Evolutionary conservation across 306 rosid genomes (phyloP), one percentile per base, ranked within the genome.

Genomic region (Dalbergia cultrata): DNA sequence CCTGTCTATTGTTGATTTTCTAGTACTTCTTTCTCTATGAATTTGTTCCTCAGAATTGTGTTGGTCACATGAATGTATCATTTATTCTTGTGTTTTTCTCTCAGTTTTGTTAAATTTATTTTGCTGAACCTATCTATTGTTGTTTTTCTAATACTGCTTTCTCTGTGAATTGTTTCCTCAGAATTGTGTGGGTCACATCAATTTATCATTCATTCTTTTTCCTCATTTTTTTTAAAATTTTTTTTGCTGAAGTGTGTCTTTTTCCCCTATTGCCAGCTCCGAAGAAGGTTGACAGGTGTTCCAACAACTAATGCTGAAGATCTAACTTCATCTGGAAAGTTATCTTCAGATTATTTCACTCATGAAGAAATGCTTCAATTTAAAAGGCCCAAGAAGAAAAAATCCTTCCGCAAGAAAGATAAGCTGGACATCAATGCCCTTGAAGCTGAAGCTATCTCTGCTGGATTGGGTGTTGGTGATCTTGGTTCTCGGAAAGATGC

Each of bases 321-420:
- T 86, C 93, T 93, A 74, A 91, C 84, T 73, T 80, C 90, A 49
- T 76, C 90, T 44, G 96, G 89, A 70, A 90, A 89, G 83, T 77
- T 79, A 71, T 64, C 94, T 39, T 92, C 97, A 26, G 98, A 95
- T 78, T 95, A 85, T 80, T 93, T 82, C 81, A 91, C 97, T 71
- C 90, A 90, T 22, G 97, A 91, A 84, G 99, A 95, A 88, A 95
- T 92, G 97, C 93, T 87, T 75, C 72, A 87, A 59, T 89, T 91
- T 71, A 93, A 90, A 85, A 95, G 92, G 89, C 97, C 99, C 71
- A 93, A 90, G 89, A 95, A 95, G 90, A 95, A 92, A 83, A 95
- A 95, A 78, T 82, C 98, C 82, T 83, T 95, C 75, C 91, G 97
- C 64, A 95, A 93, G 88, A 95, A 87, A 83, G 99, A 93, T 79